These are phyloP conservation scores for Cornus kousa DNA, from an alignment of 148 eudicot species.

Conservation along the genomic window DNA sequence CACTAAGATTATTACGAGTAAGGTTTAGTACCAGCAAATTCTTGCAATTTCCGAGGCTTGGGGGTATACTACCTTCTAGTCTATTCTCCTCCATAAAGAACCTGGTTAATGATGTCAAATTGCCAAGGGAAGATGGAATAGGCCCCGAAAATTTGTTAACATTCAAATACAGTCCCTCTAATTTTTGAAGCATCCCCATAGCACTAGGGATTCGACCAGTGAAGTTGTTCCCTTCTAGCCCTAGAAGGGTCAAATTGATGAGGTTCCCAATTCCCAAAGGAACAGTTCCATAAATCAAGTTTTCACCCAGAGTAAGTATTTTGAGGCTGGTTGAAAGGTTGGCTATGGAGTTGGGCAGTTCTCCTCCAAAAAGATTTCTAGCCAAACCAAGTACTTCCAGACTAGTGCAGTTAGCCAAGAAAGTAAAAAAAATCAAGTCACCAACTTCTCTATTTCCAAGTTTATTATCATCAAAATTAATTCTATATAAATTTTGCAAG, in stretches of 20 bases:
- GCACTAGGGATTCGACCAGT: conserved; percentile 2
- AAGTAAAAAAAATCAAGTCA: conserved; percentile 9
- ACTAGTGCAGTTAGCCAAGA: conserved; percentile 17
- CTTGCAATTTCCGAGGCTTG: no score
- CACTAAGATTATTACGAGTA: no score
- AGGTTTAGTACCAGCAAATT: no score
- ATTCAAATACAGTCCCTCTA: no score
- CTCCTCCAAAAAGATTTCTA: conserved; percentile 20
- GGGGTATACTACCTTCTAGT: no score
- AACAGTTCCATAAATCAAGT: conserved; percentile 6
- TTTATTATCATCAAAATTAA: conserved; percentile 10
- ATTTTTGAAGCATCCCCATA: not conserved
- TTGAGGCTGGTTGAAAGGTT: conserved; percentile 9
- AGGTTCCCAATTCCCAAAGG: conserved; percentile 10
- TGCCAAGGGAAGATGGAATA: no score
- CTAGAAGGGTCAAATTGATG: conserved; percentile 2
- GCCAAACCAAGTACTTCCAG: conserved; percentile 1
- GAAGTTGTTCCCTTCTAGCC: conserved; percentile 5
- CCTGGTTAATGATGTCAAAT: no score
- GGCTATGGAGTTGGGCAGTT: not conserved
- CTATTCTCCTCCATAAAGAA: no score
- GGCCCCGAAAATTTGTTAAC: no score
- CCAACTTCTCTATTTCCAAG: not conserved
- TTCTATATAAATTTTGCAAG: not conserved
- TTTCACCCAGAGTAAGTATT: not conserved